A percentile compares a stretch with the other conserved stretches of the same genome.
These are phyloP conservation scores for Echinochloa phyllopogon DNA, from an alignment of 176 grass and related monocot species.

Conservation along the genomic window DNA sequence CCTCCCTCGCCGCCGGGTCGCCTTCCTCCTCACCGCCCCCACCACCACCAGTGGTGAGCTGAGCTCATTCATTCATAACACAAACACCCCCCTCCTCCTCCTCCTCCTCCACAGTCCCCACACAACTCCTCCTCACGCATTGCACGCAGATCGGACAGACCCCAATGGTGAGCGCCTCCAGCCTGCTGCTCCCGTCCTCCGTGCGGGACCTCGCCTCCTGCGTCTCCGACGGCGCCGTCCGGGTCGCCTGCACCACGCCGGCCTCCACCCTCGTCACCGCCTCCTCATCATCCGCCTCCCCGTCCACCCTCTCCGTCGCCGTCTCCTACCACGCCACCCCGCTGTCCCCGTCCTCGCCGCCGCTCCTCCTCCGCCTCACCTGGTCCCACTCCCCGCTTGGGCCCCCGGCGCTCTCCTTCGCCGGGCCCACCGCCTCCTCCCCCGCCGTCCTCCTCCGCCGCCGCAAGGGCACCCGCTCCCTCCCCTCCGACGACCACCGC, in stretches of 20 bases:
- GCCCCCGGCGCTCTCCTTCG: slow-evolving; percentile 52
- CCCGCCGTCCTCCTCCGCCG: slow-evolving; percentile 52
- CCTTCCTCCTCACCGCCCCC: not conserved
- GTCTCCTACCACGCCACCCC: slow-evolving; percentile 45
- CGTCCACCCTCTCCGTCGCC: slow-evolving; percentile 53
- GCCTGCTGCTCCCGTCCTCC: slow-evolving; percentile 62
- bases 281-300: not conserved
- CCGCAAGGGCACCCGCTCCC: slow-evolving; percentile 55
- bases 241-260: slow-evolving; percentile 56
- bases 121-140: not conserved
- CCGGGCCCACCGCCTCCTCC: slow-evolving; percentile 34
- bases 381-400: slow-evolving; percentile 51
- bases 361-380: slow-evolving; percentile 60
- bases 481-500: not conserved
- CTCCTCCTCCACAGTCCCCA: not conserved
- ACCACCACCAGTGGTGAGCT: not conserved
- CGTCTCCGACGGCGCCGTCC: slow-evolving; percentile 75
- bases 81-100: not conserved
- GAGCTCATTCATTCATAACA: slow-evolving; percentile 1
- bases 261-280: slow-evolving; percentile 39
- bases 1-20: slow-evolving; percentile 17
- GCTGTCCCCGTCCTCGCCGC: not conserved
- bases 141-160: not conserved
- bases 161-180: slow-evolving; percentile 66
- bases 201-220: slow-evolving; percentile 83